Evolutionary conservation across 768 basidiomycete genomes (phyloP).

Genomic region (Austroboletus festivus): DNA sequence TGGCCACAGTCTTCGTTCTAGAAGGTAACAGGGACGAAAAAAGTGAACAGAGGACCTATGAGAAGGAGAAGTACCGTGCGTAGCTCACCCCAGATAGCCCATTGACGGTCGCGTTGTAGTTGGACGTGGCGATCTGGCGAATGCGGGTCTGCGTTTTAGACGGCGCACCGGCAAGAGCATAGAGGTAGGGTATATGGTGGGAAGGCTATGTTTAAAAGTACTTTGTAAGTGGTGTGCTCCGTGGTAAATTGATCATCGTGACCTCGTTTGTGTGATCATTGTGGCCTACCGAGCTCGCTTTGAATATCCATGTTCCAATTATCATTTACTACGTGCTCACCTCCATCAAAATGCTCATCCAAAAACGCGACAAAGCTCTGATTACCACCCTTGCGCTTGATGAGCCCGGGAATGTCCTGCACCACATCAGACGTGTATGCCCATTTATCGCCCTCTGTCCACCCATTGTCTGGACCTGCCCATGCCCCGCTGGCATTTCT

Average conservation of each 20-base stretch:
- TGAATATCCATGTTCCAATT: too few relatives aligned
- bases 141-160: conserved; percentile 71
- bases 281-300: conserved; percentile 44
- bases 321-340: conserved; percentile 31
- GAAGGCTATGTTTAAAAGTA: conserved; percentile 62
- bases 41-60: too few relatives aligned
- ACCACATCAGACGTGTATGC: conserved; percentile 79
- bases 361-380: conserved; percentile 61
- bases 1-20: conserved; percentile 90
- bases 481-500: conserved; percentile 63
- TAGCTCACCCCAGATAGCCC: conserved; percentile 74
- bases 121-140: conserved; percentile 54
- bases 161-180: conserved; percentile 67
- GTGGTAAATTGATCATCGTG: background rate
- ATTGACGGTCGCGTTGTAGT: conserved; percentile 66
- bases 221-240: conserved; percentile 4
- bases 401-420: conserved; percentile 63
- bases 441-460: conserved; percentile 82
- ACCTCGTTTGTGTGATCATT: conserved; percentile 83
- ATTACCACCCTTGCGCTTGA: conserved; percentile 63
- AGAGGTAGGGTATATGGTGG: conserved; percentile 84
- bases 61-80: too few relatives aligned
- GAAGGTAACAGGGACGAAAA: background rate
- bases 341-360: conserved; percentile 53
- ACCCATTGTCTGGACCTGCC: conserved; percentile 70